phyloP scores from a whole-genome alignment of 306 rosid species.

The Lathyrus oleraceus region DNA sequence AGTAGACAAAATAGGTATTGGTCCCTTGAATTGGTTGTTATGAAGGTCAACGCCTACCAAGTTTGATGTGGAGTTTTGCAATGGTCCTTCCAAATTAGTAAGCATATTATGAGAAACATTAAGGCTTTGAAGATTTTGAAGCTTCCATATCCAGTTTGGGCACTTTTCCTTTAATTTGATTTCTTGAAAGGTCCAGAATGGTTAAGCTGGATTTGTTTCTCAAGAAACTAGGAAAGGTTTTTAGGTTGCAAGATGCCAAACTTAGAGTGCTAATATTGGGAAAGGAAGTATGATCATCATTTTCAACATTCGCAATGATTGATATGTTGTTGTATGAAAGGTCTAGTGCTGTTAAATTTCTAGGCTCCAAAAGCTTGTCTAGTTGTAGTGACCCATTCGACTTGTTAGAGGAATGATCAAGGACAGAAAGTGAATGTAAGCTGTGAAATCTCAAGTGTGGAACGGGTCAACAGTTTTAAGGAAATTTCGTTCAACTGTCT shows the following conservation, averaged over 20 bases:
- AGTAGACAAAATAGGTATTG: constrained; percentile 1
- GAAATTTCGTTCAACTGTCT: too few species aligned
- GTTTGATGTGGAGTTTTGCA: background rate
- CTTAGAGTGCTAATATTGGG: background rate
- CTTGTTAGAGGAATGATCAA: background rate
- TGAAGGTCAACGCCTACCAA: constrained; percentile 31
- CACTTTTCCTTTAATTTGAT: too few species aligned
- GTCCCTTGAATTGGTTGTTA: constrained; percentile 41
- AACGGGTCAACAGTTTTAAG: too few species aligned
- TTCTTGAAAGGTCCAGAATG: background rate
- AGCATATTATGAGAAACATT: too few species aligned
- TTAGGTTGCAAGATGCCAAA: constrained; percentile 40
- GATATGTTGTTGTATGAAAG: constrained; percentile 49
- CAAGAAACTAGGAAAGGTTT: constrained; percentile 40
- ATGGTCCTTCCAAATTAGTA: constrained; percentile 5
- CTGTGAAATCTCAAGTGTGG: too few species aligned
- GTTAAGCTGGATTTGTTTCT: background rate
- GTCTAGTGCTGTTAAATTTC: constrained; percentile 40
- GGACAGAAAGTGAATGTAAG: too few species aligned
- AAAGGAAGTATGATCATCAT: background rate
- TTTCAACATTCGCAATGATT: background rate
- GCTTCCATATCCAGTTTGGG: constrained; percentile 52
- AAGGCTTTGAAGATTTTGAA: background rate
- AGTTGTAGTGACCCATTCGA: constrained; percentile 5
- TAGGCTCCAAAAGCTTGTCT: background rate